Conservation (phyloP, 1,284 basidiomycete species). For the Fomitopsis palustris region DNA sequence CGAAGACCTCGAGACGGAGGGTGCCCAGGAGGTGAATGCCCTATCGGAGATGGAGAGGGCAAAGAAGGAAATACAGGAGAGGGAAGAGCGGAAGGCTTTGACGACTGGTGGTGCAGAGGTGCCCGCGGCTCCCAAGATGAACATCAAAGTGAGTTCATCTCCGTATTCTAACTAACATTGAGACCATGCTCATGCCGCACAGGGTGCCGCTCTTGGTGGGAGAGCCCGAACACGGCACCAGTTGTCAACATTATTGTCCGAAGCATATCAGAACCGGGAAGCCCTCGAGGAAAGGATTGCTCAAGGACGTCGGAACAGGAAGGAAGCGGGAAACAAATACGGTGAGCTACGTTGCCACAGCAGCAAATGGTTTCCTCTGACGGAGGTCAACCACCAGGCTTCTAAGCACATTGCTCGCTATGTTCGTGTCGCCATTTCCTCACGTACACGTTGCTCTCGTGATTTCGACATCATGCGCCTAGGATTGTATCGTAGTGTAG, state of each 20-base stretch:
- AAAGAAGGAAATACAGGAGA: conserved; percentile 62
- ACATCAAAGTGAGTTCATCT: conserved; percentile 51
- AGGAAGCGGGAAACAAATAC: conserved; percentile 85
- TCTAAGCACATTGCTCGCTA: background rate
- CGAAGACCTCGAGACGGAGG: conserved; percentile 51
- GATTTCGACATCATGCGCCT: background rate
- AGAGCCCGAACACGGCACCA: conserved; percentile 73
- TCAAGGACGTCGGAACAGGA: conserved; percentile 73
- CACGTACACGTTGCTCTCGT: background rate
- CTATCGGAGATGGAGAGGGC: conserved; percentile 71
- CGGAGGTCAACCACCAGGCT: conserved; percentile 3
- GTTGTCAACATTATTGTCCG: conserved; percentile 68
- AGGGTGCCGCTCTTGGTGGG: conserved; percentile 68
- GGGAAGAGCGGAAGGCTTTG: conserved; percentile 69
- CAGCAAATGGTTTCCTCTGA: too few relatives aligned
- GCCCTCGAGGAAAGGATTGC: conserved; percentile 77
- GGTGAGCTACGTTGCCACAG: conserved; percentile 39
- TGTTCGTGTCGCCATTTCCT: background rate
- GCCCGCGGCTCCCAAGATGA: conserved; percentile 67
- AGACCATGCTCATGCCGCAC: conserved; percentile 2
- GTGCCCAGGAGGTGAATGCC: conserved; percentile 64
- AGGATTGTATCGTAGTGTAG: conserved; percentile 1
- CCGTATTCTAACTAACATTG: conserved; percentile 1
- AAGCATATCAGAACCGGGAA: conserved; percentile 77
- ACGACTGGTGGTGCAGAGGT: conserved; percentile 54